Evolutionary conservation across 768 basidiomycete species (phyloP), one percentile per base, ranked within the genome.

Genomic region (Collybiopsis luxurians): DNA sequence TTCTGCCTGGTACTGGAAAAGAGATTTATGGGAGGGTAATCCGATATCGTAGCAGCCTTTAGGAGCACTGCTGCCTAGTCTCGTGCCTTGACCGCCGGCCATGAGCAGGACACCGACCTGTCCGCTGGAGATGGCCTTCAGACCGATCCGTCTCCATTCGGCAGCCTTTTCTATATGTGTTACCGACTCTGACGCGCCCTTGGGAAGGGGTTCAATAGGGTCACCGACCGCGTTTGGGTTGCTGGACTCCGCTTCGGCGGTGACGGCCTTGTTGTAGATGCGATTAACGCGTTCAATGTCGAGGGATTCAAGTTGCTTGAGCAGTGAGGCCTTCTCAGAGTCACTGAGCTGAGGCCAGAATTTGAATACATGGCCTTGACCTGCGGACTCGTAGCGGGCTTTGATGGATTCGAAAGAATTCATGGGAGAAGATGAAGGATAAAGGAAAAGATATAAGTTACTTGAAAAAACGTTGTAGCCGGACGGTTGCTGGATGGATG

Each of bases 31-130:
- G 23, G 92, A 94, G 11, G 95, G 92, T 31, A 99, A 79, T 13
- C 90, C 92, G 63, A 99, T 98, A 69, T 98, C 95, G 73, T 98
- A 98, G 77, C 95, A 97, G 4, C 97, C 97, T 69, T 99, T 99
- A 21, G 97, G 97, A 4, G 90, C 90, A 28, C 81, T 83, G 66
- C 91, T 94, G 28, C 97, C 97, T 42, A 99, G 75, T 55, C 97
- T 81, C 19, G 95, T 97, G 13, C 97, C 97, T 74, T 99, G 97
- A 1, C 97, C 97, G 39, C 97, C 97, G 7, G 97, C 97, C 90
- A 99, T 92, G 63, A 99, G 82, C 45, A 99, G 79, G 10, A 98
- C 95, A n/a, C 87, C 97, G 38, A 98, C 95, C 63, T 92, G 77
- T 59, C 92, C 88, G 34, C 81, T 72, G 17, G 87, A 81, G 66